phyloP scores from a whole-genome alignment of 164 flowering plant genomes.

The Chloranthus sessilifolius region DNA sequence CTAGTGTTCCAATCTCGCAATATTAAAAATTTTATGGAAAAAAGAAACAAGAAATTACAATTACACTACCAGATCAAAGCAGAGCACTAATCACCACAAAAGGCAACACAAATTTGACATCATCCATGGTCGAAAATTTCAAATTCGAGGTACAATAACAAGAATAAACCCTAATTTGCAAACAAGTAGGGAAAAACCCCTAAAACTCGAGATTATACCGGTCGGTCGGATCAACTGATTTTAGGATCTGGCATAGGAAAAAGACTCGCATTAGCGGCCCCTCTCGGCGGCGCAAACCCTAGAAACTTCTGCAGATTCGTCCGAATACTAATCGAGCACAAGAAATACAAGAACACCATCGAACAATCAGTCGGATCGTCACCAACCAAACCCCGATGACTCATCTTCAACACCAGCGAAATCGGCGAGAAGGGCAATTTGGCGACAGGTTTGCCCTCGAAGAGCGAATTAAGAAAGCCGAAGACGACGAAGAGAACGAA shows the following conservation, averaged over 20 bases:
- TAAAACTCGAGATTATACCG: not conserved
- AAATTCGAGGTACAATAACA: too few relatives aligned
- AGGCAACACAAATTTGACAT: too few relatives aligned
- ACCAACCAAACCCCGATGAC: constrained; percentile 75
- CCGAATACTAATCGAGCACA: constrained; percentile 87
- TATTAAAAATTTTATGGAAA: too few relatives aligned
- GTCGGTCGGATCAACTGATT: constrained; percentile 44
- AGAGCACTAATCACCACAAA: too few relatives aligned
- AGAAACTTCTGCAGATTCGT: constrained; percentile 98
- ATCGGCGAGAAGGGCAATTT: constrained; percentile 77
- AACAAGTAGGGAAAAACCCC: too few relatives aligned
- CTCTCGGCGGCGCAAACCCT: constrained; percentile 93
- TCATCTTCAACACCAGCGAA: constrained; percentile 82
- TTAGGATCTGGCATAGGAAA: constrained; percentile 97
- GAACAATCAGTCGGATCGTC: constrained; percentile 91
- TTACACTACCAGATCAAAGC: too few relatives aligned
- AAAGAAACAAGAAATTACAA: too few relatives aligned
- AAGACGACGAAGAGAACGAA: constrained; percentile 82
- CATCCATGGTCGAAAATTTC: too few relatives aligned
- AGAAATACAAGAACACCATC: constrained; percentile 89
- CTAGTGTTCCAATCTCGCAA: too few relatives aligned
- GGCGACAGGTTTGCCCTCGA: constrained; percentile 88
- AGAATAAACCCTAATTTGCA: too few relatives aligned
- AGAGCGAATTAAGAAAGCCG: constrained; percentile 73
- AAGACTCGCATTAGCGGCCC: constrained; percentile 64